Percentiles rank a stretch among this genome's conserved stretches.
phyloP scores from a whole-genome alignment of 2,329 filamentous ascomycete genomes.

The Chrysoporthe austroafricana region DNA sequence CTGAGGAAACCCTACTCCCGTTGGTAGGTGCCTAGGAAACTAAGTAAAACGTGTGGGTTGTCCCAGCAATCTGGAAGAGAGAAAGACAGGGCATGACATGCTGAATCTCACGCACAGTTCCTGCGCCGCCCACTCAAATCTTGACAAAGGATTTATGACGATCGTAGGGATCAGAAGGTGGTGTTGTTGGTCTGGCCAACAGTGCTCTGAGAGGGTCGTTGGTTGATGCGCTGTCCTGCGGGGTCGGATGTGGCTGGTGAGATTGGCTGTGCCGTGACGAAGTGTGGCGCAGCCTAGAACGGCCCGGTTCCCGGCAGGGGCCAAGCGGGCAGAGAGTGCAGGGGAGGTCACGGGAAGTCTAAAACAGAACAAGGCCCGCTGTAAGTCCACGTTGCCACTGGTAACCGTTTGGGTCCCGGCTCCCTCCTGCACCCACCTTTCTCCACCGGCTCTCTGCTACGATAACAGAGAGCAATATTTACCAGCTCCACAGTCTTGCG shows the following conservation, averaged over 20 bases:
- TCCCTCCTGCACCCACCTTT: conserved; percentile 2
- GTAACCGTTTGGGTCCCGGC: conserved; percentile 2
- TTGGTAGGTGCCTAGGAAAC: no score
- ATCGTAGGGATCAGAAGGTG: no score
- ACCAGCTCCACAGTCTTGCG: conserved; percentile 19
- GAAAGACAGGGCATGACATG: no score
- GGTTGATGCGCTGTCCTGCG: not conserved
- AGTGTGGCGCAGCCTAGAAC: not conserved
- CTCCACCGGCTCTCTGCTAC: not conserved
- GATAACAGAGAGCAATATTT: conserved; percentile 16
- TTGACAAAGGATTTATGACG: no score
- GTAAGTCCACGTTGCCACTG: conserved; percentile 11
- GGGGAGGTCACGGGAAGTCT: not conserved
- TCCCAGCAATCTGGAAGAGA: no score
- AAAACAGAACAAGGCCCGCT: not conserved
- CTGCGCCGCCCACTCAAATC: no score
- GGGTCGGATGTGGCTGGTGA: conserved; percentile 6
- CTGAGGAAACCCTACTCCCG: no score
- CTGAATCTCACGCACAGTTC: no score
- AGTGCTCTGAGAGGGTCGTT: no score
- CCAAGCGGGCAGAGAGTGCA: not conserved
- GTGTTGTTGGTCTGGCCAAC: no score
- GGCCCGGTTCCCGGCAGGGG: not conserved
- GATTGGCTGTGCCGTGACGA: not conserved
- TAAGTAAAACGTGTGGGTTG: no score